Conservation (phyloP, 768 basidiomycete species). For the Xerocomellus chrysenteron region DNA sequence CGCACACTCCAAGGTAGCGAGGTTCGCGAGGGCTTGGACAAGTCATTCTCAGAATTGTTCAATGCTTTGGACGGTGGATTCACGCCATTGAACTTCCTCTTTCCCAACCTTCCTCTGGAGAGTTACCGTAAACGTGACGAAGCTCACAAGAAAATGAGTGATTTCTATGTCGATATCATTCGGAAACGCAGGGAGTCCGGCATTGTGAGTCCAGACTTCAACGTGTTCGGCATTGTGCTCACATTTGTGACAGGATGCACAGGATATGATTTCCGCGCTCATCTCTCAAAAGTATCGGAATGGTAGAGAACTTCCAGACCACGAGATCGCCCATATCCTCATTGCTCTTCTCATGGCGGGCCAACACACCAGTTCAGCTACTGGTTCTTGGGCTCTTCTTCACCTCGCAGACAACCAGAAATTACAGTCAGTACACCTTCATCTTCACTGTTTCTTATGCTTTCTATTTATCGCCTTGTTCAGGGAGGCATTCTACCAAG, state of each 20-base stretch:
- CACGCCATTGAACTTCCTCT: slow-evolving; percentile 93
- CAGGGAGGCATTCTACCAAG: slow-evolving; percentile 82
- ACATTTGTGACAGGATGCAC: slow-evolving; percentile 52
- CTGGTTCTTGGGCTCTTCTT: slow-evolving; percentile 86
- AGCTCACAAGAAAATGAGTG: slow-evolving; percentile 90
- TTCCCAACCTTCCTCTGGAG: slow-evolving; percentile 88
- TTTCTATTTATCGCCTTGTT: not conserved
- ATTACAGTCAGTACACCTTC: slow-evolving; percentile 56
- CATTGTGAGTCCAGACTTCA: slow-evolving; percentile 33
- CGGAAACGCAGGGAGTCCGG: slow-evolving; percentile 58
- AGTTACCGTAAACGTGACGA: slow-evolving; percentile 86
- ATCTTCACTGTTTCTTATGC: not conserved
- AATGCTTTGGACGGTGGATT: slow-evolving; percentile 94
- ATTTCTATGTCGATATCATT: slow-evolving; percentile 90
- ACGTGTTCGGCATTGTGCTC: not conserved
- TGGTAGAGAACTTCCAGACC: slow-evolving; percentile 75
- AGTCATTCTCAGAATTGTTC: slow-evolving; percentile 81
- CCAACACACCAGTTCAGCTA: slow-evolving; percentile 95
- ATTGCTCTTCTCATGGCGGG: slow-evolving; percentile 99
- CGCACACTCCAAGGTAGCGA: slow-evolving; percentile 93
- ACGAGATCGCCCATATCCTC: slow-evolving; percentile 97
- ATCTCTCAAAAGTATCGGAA: slow-evolving; percentile 80
- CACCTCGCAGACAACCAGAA: slow-evolving; percentile 78
- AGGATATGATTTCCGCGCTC: slow-evolving; percentile 92
- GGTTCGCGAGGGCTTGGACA: slow-evolving; percentile 76